Evolutionary conservation across 2,329 filamentous ascomycete species (phyloP), one percentile per base, ranked within the genome.

Genomic region (Fusarium temperatum): DNA sequence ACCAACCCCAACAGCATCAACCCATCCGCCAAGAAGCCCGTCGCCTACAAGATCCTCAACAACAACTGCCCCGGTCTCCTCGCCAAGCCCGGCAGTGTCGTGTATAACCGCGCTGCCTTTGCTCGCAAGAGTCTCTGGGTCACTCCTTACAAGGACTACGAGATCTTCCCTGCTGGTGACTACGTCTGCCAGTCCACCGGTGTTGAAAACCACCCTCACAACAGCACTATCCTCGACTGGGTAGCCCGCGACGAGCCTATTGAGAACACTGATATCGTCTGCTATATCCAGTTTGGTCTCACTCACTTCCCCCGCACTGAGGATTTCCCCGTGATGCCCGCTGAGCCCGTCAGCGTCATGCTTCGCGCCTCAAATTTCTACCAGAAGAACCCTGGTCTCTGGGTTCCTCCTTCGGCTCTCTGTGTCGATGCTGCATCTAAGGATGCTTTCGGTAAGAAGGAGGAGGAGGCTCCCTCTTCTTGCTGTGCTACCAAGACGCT

Each of bases 211-310:
- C 77, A 78, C 8, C 77, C 77, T 70, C 92, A 93, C 2, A 93
- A 92, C 1, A 83, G 84, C 47, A 94, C 93, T 41, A 85, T 97
- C 4, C 90, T 92, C 1, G 87, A 91, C 76, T 96, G 94, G 94
- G 92, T 96, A n/a, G 89, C 94, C 70, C 91, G 93, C 13, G 85
- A 85, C 42, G 91, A 89, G 71, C 88, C 86, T 39, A 91, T 98
- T 76, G 93, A 93, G 61, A 93, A 98, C 85, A 93, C 91, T 0
- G 94, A 98, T 81, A 85, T 98, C 35, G 95, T 98, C 3, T 89
- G 98, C 35, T 98, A 95, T 94, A 95, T 98, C 84, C 97, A 95
- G 0, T 98, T 98, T 78, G 95, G 95, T 42, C 87, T 98, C 44
- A 96, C 93, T 1, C 95, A 98, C 81, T 96, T 98, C 86, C 95